Conservation (phyloP, 768 basidiomycete genomes). For the Trametes gibbosa region DNA sequence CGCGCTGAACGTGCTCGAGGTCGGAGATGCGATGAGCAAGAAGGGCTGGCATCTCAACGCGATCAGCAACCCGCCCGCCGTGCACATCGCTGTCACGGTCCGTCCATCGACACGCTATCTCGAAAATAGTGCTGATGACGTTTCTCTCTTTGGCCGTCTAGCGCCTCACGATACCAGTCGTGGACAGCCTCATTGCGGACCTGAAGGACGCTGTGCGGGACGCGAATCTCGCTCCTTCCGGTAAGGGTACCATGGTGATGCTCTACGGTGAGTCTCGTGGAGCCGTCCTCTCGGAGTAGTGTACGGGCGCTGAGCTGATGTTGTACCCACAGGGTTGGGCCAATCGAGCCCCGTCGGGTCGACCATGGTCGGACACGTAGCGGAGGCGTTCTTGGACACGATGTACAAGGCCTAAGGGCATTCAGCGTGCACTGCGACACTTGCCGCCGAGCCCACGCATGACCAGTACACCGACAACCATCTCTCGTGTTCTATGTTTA, state of each 20-base stretch:
- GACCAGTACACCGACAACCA: too few relatives aligned
- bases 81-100: constrained; percentile 95
- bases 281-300: background rate
- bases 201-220: constrained; percentile 74
- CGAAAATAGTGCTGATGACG: background rate
- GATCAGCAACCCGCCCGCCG: constrained; percentile 69
- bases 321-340: constrained; percentile 57
- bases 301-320: background rate
- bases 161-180: constrained; percentile 75
- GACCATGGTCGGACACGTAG: constrained; percentile 72
- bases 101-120: background rate
- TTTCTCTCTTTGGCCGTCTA: constrained; percentile 26
- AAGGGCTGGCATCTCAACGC: constrained; percentile 93
- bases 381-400: constrained; percentile 78
- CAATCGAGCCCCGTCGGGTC: constrained; percentile 82
- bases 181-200: constrained; percentile 81
- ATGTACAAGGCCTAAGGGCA: constrained; percentile 69
- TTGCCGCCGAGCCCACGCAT: too few relatives aligned
- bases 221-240: constrained; percentile 60
- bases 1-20: constrained; percentile 73
- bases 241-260: constrained; percentile 86
- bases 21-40: constrained; percentile 86
- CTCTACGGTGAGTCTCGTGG: constrained; percentile 68
- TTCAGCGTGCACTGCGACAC: background rate
- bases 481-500: too few relatives aligned